These are phyloP conservation scores for Kazachstania sp. DNA, from an alignment of 1,139 yeast genomes.

Conservation along the genomic window DNA sequence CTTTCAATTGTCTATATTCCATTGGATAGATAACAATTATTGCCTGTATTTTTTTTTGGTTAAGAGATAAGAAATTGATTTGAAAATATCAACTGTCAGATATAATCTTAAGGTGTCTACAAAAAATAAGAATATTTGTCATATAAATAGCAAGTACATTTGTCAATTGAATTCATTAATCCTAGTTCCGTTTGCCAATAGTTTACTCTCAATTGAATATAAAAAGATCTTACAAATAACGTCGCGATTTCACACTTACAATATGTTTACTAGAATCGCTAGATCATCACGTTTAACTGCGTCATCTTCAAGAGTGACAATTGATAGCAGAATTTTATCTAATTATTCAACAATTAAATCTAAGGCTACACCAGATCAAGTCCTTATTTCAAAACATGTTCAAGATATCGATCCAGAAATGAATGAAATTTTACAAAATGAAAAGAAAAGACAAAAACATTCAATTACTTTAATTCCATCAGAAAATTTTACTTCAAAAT, in stretches of 20 bases:
- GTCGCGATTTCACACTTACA: not conserved
- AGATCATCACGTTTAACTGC: not conserved
- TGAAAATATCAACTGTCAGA: too few species aligned
- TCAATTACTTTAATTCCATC: conserved; percentile 90
- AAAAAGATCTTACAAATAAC: too few species aligned
- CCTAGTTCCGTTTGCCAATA: too few species aligned
- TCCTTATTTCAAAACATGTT: conserved; percentile 54
- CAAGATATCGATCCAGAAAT: conserved; percentile 77
- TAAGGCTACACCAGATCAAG: conserved; percentile 13
- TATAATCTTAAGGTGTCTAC: too few species aligned
- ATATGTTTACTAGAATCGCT: not conserved
- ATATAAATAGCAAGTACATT: too few species aligned
- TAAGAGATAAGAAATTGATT: too few species aligned
- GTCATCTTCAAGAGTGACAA: not conserved
- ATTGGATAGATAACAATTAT: too few species aligned
- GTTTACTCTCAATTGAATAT: too few species aligned
- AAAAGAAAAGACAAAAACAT: conserved; percentile 75
- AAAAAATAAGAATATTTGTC: too few species aligned
- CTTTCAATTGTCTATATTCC: too few species aligned
- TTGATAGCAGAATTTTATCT: not conserved
- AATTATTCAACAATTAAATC: conserved; percentile 1
- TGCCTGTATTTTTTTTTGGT: too few species aligned
- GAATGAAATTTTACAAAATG: conserved; percentile 62
- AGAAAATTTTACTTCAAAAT: conserved; percentile 89
- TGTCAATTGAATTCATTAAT: too few species aligned